Evolutionary conservation across 1,284 basidiomycete genomes (phyloP).

Genomic region (Phellinidium pouzarii): DNA sequence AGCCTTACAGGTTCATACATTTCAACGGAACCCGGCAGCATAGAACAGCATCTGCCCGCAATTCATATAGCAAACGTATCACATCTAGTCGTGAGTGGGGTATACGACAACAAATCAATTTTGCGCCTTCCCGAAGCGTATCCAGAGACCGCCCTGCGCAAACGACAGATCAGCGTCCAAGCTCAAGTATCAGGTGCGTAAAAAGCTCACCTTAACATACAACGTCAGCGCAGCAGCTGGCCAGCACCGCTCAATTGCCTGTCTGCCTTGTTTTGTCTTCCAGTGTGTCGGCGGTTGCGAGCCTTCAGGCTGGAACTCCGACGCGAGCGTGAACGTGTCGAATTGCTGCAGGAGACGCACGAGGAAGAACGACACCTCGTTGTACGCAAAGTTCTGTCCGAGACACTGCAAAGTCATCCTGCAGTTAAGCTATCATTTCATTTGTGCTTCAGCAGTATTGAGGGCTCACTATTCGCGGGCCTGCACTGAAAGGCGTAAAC

Average conservation of each 20-base stretch:
- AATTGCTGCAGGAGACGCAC: conserved; percentile 59
- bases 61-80: background rate
- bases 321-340: conserved; percentile 49
- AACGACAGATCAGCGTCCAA: background rate
- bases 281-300: conserved; percentile 55
- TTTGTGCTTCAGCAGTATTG: background rate
- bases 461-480: conserved; percentile 44
- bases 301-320: conserved; percentile 52
- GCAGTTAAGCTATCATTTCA: background rate
- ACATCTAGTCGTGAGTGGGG: background rate
- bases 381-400: conserved; percentile 68
- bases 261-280: conserved; percentile 45
- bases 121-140: conserved; percentile 32
- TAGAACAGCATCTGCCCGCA: no score
- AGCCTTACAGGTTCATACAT: no score
- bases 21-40: no score
- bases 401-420: conserved; percentile 42
- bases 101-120: background rate
- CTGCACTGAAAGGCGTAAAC: conserved; percentile 64
- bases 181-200: background rate
- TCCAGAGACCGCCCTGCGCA: conserved; percentile 47
- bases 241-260: conserved; percentile 50
- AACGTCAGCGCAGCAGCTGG: conserved; percentile 54
- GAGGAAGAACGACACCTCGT: conserved; percentile 65
- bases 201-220: conserved; percentile 48